Evolutionary conservation across 2,329 filamentous ascomycete genomes (phyloP).

Genomic region (Epichloe gansuensis): DNA sequence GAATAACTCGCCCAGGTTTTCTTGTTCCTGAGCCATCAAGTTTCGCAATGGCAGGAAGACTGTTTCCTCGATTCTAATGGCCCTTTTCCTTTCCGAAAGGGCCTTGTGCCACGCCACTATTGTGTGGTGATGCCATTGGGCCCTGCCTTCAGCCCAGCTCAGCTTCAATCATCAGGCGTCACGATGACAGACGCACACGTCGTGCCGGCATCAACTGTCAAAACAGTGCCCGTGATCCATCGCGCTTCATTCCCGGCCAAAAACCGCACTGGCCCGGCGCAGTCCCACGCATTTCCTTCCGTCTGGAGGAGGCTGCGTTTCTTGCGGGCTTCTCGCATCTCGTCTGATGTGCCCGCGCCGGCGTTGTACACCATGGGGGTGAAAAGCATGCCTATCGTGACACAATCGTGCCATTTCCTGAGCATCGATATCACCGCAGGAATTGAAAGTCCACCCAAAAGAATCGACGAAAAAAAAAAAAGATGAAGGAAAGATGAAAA

Average conservation of each 20-base stretch:
- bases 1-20: background rate
- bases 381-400: conserved; percentile 16
- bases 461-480: no score
- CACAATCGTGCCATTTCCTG: background rate
- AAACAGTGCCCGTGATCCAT: conserved; percentile 29
- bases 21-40: background rate
- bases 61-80: background rate
- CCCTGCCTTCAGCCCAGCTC: no score
- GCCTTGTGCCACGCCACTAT: no score
- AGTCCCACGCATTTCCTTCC: conserved; percentile 32
- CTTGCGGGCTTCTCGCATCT: conserved; percentile 24
- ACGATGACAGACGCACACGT: no score
- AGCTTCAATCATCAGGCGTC: no score
- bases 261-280: conserved; percentile 26
- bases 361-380: conserved; percentile 27
- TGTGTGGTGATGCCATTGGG: no score
- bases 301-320: conserved; percentile 26
- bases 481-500: no score
- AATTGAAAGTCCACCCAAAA: no score
- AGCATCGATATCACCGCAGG: no score
- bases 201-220: conserved; percentile 22
- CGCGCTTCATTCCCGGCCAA: conserved; percentile 26
- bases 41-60: background rate
- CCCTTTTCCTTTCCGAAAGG: no score
- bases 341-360: conserved; percentile 24